These are phyloP conservation scores for Picochlorum sp. DNA, from an alignment of 139 green algal genomes.

Conservation along the genomic window DNA sequence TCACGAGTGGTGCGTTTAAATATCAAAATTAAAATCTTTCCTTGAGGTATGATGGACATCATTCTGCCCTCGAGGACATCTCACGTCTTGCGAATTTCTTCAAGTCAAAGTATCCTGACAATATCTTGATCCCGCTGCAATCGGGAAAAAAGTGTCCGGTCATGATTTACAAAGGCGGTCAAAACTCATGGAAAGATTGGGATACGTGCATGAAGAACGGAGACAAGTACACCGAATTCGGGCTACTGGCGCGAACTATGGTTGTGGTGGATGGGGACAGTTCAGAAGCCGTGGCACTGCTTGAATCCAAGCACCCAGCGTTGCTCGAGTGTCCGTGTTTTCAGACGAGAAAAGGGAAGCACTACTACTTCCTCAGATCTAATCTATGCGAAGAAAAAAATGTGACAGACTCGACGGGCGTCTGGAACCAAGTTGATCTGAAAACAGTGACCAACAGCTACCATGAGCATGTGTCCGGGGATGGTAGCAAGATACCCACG, in stretches of 20 bases:
- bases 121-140: background rate
- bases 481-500: background rate
- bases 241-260: background rate
- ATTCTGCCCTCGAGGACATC: background rate
- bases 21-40: conserved; percentile 8
- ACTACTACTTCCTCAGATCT: conserved; percentile 5
- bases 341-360: conserved; percentile 2
- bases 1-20: background rate
- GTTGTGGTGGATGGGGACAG: conserved; percentile 1
- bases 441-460: conserved; percentile 5
- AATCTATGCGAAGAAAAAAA: conserved; percentile 4
- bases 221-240: background rate
- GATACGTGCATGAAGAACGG: background rate
- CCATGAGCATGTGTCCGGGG: background rate
- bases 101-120: conserved; percentile 1
- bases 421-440: conserved; percentile 3
- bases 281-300: background rate
- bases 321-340: conserved; percentile 1
- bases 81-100: background rate
- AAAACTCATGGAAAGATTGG: background rate
- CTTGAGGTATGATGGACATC: conserved; percentile 1
- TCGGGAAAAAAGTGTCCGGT: background rate
- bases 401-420: background rate
- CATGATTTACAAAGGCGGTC: background rate
- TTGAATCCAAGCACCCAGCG: conserved; percentile 2